phyloP scores from a whole-genome alignment of 768 basidiomycete genomes.

The Guyanaporus albipodus region DNA sequence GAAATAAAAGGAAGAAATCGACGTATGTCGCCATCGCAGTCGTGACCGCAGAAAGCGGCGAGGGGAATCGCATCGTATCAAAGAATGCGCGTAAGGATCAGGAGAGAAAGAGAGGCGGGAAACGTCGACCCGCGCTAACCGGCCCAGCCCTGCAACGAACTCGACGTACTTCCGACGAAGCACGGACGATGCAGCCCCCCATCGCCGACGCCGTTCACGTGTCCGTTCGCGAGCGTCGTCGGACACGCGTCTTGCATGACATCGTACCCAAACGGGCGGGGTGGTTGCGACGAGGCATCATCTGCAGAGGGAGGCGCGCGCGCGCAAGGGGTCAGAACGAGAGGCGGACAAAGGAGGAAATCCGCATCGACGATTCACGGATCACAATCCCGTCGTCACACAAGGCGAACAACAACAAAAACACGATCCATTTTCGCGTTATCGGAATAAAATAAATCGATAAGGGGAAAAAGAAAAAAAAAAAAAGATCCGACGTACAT shows the following conservation, averaged over 20 bases:
- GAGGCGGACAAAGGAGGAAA: neutral
- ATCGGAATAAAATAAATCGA: constrained; percentile 1
- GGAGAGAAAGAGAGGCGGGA: neutral
- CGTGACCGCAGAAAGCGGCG: no score
- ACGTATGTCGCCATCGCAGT: no score
- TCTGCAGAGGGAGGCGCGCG: constrained; percentile 5
- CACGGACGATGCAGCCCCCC: neutral
- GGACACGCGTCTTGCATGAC: constrained; percentile 5
- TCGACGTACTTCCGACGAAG: constrained; percentile 22
- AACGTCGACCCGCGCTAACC: constrained; percentile 10
- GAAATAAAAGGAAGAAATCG: neutral
- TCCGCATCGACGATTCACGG: constrained; percentile 3
- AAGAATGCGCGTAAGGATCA: no score
- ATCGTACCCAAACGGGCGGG: constrained; percentile 12
- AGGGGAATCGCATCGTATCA: neutral
- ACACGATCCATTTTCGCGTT: neutral
- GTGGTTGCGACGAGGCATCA: constrained; percentile 8
- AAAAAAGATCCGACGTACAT: constrained; percentile 25
- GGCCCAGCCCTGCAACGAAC: constrained; percentile 30
- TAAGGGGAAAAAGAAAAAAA: no score
- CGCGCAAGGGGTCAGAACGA: no score
- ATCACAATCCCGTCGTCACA: constrained; percentile 7
- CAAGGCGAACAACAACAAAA: neutral
- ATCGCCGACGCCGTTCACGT: constrained; percentile 4
- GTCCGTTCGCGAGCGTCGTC: constrained; percentile 1